Percentiles rank a stretch among this genome's conserved stretches.
phyloP scores from a whole-genome alignment of 495 filamentous ascomycete genomes.

The Penicillium riverlandense region DNA sequence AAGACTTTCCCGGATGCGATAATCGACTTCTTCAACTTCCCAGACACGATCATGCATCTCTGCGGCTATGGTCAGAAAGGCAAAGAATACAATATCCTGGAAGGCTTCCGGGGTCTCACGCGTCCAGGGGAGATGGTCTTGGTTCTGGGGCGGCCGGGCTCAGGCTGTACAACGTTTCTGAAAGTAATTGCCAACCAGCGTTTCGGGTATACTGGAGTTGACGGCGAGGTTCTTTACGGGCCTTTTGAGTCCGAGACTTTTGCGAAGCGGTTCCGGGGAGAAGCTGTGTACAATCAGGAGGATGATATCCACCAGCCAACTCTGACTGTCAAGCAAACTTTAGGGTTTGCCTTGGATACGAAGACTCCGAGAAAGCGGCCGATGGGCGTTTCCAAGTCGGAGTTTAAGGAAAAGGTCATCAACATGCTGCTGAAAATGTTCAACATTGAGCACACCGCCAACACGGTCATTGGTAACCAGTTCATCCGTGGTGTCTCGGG shows the following conservation, averaged over 20 bases:
- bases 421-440: slow-evolving; percentile 75
- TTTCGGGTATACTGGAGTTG: slow-evolving; percentile 66
- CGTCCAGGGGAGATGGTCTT: slow-evolving; percentile 86
- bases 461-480: slow-evolving; percentile 74
- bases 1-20: slow-evolving; percentile 81
- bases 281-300: slow-evolving; percentile 81
- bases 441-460: slow-evolving; percentile 75
- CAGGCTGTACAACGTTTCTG: slow-evolving; percentile 82
- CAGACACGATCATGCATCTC: slow-evolving; percentile 50
- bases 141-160: slow-evolving; percentile 79
- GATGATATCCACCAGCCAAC: slow-evolving; percentile 78
- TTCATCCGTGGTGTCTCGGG: slow-evolving; percentile 82
- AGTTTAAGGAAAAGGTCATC: slow-evolving; percentile 66
- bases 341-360: slow-evolving; percentile 75
- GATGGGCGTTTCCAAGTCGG: slow-evolving; percentile 52
- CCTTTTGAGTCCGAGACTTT: slow-evolving; percentile 55
- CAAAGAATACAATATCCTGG: slow-evolving; percentile 53
- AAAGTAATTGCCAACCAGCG: slow-evolving; percentile 80
- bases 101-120: slow-evolving; percentile 50
- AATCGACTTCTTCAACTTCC: slow-evolving; percentile 65
- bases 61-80: slow-evolving; percentile 55
- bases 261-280: slow-evolving; percentile 64
- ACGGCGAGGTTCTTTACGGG: slow-evolving; percentile 75
- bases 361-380: slow-evolving; percentile 71
- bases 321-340: slow-evolving; percentile 75